A percentile compares a stretch with the other conserved stretches of the same genome.
Conservation (phyloP, 2,329 filamentous ascomycete species). For the Epicoccum nigrum region DNA sequence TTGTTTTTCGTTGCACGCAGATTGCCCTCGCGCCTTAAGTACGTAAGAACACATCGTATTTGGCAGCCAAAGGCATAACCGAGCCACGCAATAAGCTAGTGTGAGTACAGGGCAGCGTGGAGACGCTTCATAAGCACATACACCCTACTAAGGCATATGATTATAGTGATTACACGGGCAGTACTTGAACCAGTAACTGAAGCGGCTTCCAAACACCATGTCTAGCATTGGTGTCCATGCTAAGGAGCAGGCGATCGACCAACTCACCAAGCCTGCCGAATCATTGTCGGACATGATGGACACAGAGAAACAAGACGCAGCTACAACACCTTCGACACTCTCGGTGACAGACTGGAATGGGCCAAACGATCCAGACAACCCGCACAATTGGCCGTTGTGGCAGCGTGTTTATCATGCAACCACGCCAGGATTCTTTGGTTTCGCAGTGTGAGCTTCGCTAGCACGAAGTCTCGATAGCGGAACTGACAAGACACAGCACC, state of each 20-base stretch:
- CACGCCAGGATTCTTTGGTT: constrained; percentile 45
- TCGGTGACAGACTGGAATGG: constrained; percentile 39
- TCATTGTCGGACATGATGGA: constrained; percentile 6
- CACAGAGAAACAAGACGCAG: neutral
- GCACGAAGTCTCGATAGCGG: neutral
- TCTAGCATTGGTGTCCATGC: neutral
- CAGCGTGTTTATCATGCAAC: constrained; percentile 42
- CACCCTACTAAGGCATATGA: neutral
- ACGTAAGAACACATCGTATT: neutral
- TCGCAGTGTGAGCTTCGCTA: constrained; percentile 40
- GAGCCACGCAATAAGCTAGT: neutral
- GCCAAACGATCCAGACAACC: constrained; percentile 46
- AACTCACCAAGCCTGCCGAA: neutral
- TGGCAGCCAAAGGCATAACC: neutral
- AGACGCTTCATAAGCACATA: neutral
- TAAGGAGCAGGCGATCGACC: neutral
- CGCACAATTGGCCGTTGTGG: constrained; percentile 47
- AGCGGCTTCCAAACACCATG: neutral
- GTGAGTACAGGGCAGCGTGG: neutral
- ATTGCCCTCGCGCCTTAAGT: neutral
- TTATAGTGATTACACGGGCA: neutral
- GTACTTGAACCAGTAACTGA: too few species aligned
- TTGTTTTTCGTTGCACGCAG: neutral
- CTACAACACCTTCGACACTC: neutral
- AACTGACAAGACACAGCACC: constrained; percentile 49